A percentile compares a stretch with the other conserved stretches of the same genome.
Conservation (phyloP, 352 stramenopile genomes). For the Lagenidium giganteum region DNA sequence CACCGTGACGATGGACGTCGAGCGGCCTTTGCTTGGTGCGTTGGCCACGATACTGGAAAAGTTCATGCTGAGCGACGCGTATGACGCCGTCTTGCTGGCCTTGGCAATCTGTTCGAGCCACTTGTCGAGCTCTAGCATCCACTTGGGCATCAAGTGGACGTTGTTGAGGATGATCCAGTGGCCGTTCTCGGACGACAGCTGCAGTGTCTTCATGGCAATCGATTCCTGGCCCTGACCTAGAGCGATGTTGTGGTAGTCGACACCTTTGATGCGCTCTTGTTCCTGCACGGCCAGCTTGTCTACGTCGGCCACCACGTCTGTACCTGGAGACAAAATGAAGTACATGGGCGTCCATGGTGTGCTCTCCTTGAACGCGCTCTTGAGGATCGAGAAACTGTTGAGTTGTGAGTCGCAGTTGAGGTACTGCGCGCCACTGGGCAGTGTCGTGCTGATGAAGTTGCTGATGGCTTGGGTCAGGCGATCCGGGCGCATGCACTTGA, state of each 20-base stretch:
- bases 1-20: conserved; percentile 16
- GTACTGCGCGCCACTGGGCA: conserved; percentile 80
- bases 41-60: conserved; percentile 2
- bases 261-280: conserved; percentile 89
- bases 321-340: conserved; percentile 96
- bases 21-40: not conserved
- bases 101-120: conserved; percentile 85
- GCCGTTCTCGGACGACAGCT: conserved; percentile 85
- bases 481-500: conserved; percentile 93
- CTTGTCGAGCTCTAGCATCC: conserved; percentile 91
- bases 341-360: conserved; percentile 96
- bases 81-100: conserved; percentile 45
- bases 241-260: conserved; percentile 96
- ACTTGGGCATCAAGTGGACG: conserved; percentile 93
- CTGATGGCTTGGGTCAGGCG: conserved; percentile 90
- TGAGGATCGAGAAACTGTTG: conserved; percentile 93
- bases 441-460: conserved; percentile 87
- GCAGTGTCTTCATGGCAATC: conserved; percentile 86
- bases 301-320: conserved; percentile 95
- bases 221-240: conserved; percentile 93
- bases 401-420: conserved; percentile 87
- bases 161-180: conserved; percentile 96
- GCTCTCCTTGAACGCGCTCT: conserved; percentile 92
- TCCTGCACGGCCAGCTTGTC: conserved; percentile 92
- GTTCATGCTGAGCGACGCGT: conserved; percentile 24